A percentile compares a stretch with the other conserved stretches of the same genome.
Evolutionary conservation across 345 rosid genomes (phyloP).

Genomic region (Gossypium herbaceum): DNA sequence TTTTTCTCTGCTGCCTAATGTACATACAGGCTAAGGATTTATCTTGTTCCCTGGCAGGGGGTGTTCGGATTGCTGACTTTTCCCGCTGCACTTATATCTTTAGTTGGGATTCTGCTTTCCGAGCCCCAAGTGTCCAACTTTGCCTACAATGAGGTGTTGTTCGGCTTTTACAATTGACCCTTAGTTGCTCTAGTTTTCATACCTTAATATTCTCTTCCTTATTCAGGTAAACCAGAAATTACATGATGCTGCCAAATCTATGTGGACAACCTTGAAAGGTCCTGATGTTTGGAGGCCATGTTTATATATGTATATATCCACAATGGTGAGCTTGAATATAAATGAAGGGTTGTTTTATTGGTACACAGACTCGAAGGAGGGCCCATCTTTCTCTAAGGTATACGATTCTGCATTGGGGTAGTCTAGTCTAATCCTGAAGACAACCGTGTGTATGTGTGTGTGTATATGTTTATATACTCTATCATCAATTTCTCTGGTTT

Average conservation of each 20-base stretch:
- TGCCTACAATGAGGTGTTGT: constrained; percentile 62
- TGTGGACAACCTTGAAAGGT: constrained; percentile 76
- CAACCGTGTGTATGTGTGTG: background rate
- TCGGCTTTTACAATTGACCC: background rate
- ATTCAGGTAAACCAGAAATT: constrained; percentile 65
- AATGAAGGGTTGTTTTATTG: constrained; percentile 90
- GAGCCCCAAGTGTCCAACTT: constrained; percentile 57
- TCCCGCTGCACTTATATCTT: constrained; percentile 56
- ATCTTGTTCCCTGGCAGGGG: constrained; percentile 47
- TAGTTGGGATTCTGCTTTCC: constrained; percentile 57
- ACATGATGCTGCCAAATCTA: constrained; percentile 65
- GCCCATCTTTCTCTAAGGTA: constrained; percentile 92
- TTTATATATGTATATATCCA: constrained; percentile 80
- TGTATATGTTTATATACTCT: background rate
- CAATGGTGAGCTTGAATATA: constrained; percentile 65
- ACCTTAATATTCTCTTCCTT: constrained; percentile 12
- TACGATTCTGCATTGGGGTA: constrained; percentile 6
- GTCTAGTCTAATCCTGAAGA: background rate
- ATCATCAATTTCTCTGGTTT: background rate
- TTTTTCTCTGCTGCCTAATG: background rate
- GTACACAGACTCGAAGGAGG: constrained; percentile 72
- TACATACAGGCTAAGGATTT: constrained; percentile 11
- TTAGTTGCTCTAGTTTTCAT: constrained; percentile 1
- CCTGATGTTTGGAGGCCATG: constrained; percentile 89
- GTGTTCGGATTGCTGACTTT: constrained; percentile 74